phyloP scores from a whole-genome alignment of 129 eudicot genomes.

The Gnaphalium uliginosum region DNA sequence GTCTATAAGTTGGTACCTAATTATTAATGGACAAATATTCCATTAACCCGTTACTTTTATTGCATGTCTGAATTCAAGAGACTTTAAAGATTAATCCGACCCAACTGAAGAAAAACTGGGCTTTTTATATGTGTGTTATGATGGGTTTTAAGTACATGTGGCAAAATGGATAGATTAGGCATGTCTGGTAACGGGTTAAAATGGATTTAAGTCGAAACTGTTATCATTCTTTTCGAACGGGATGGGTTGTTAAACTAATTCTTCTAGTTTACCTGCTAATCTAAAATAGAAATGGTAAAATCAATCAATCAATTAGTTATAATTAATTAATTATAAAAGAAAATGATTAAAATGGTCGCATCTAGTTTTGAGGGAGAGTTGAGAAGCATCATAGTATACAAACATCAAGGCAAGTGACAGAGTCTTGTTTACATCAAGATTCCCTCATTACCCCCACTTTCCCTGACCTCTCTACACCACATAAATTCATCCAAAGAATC shows the following conservation, averaged over 20 bases:
- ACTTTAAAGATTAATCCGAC: background rate
- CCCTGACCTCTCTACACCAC: constrained; percentile 31
- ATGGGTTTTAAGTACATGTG: background rate
- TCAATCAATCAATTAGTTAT: too few relatives aligned
- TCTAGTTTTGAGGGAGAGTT: background rate
- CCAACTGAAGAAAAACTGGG: background rate
- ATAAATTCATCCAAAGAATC: constrained; percentile 16
- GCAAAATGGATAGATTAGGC: background rate
- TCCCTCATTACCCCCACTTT: constrained; percentile 32
- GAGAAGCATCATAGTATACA: constrained; percentile 27
- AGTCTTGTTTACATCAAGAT: constrained; percentile 34
- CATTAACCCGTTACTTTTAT: background rate
- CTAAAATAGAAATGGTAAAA: background rate
- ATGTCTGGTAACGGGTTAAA: background rate
- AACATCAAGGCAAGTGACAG: constrained; percentile 31
- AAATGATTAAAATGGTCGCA: background rate
- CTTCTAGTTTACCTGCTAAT: background rate
- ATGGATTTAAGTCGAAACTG: background rate
- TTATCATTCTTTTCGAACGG: too few relatives aligned
- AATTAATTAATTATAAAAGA: background rate
- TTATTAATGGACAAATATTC: constrained; percentile 4
- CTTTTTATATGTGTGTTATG: background rate
- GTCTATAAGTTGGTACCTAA: constrained; percentile 20
- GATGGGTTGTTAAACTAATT: too few relatives aligned
- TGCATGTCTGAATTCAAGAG: background rate